Conservation (phyloP, 148 eudicot genomes). For the Chenopodium formosanum region DNA sequence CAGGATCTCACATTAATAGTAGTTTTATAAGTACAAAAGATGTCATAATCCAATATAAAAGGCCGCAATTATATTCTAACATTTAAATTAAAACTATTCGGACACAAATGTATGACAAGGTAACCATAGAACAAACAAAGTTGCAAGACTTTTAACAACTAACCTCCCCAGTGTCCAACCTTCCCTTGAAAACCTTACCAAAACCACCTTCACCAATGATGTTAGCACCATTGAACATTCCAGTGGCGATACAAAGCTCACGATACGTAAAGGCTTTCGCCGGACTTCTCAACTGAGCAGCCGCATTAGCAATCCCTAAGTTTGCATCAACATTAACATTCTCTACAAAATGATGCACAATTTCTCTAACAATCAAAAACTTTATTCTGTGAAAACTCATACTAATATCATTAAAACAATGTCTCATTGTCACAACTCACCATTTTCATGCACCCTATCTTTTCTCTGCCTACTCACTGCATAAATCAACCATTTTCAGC, state of each 20-base stretch:
- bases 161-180: slow-evolving; percentile 41
- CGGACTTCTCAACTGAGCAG: slow-evolving; percentile 29
- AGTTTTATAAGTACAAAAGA: slow-evolving; percentile 1
- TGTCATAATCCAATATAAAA: neutral
- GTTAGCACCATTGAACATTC: slow-evolving; percentile 38
- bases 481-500: slow-evolving; percentile 2
- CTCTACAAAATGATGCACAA: slow-evolving; percentile 28
- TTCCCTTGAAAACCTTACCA: slow-evolving; percentile 61
- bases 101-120: too few relatives aligned
- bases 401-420: neutral
- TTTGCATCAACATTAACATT: slow-evolving; percentile 23
- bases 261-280: slow-evolving; percentile 42
- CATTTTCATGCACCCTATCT: slow-evolving; percentile 23
- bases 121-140: too few relatives aligned
- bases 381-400: neutral
- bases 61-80: neutral
- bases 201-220: slow-evolving; percentile 81
- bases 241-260: slow-evolving; percentile 44
- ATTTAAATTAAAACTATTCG: neutral
- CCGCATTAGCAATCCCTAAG: slow-evolving; percentile 18
- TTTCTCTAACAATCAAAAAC: neutral
- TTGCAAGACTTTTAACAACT: too few relatives aligned
- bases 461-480: slow-evolving; percentile 27
- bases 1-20: slow-evolving; percentile 8
- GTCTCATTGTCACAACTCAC: slow-evolving; percentile 22